Base-by-base conservation (phyloP, 2,329 filamentous ascomycete genomes). In the Sporothrix inflata region DNA sequence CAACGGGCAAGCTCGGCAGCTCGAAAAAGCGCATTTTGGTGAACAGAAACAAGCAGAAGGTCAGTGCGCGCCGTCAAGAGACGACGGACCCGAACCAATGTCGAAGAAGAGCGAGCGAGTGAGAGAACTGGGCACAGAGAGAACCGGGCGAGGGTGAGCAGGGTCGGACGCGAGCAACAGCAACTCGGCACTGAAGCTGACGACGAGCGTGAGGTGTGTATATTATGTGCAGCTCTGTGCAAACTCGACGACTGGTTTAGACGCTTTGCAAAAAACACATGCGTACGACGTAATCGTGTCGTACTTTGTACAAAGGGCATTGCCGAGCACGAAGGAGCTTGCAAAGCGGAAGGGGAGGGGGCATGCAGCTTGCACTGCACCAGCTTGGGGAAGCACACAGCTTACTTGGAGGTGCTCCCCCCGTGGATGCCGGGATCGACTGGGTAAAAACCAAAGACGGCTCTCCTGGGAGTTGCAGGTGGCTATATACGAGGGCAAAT, bases 1-100 rank as follows among this genome's bases (percentile, higher is more conserved):
- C 40, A 49, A 24, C 61, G 45, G 63, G 63, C 63, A 66, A 66
- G 24, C 63, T 66, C 63, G 63, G 42, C 63, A 65, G 40, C 14
- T 9, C 30, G 40, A 47, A 65, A 65, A 65, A 47, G n/a, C 19
- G 8, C 19, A 49, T 2, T 19, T n/a, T n/a, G 1, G n/a, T 5
- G 47, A 19, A 16, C 19, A 66, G 34, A 47, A 30, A 66, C 34
- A 63, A 63, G 57, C 60, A 45, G 63, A n/a, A 66, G 63, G 24
- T 49, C 63, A 66, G 63, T 49, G 63, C 63, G 38, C 14, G 7
- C 38, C 4, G 57, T 61, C 34, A 42, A 19, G 7, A 4, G 24
- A 49, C 21, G 45, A 27, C 60, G 42, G 40, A 14, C 40, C 60
- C 61, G 61, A 34, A 49, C 61, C 61, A 66, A 49, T 30, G 42